Percentiles rank a stretch among this genome's conserved stretches.
Conservation (phyloP, 768 basidiomycete species). For the Scleroderma citrinum region DNA sequence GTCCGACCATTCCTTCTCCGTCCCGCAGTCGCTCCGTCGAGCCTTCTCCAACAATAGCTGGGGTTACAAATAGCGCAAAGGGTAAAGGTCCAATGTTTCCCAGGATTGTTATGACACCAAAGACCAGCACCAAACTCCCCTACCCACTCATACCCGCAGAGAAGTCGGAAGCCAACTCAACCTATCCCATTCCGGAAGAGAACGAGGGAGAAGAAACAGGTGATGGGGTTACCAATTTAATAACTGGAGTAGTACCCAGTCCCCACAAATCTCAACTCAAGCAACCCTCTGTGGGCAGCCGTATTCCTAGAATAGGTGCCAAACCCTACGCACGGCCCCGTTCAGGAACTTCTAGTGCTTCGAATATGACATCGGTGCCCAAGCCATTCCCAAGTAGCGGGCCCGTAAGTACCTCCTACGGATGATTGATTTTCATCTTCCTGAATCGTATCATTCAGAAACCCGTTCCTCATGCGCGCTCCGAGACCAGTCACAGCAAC, state of each 20-base stretch:
- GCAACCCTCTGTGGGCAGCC: conserved; percentile 42
- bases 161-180: conserved; percentile 13
- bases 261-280: conserved; percentile 41
- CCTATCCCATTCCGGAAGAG: conserved; percentile 32
- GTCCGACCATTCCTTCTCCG: conserved; percentile 7
- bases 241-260: conserved; percentile 15
- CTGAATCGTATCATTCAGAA: conserved; percentile 5
- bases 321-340: conserved; percentile 52
- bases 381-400: conserved; percentile 1
- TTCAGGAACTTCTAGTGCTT: conserved; percentile 4
- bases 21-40: conserved; percentile 28
- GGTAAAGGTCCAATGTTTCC: conserved; percentile 18
- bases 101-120: conserved; percentile 3
- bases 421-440: background rate
- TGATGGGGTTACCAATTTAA: conserved; percentile 9
- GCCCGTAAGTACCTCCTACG: conserved; percentile 13
- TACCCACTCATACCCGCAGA: conserved; percentile 23
- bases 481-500: conserved; percentile 8
- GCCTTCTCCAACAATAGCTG: conserved; percentile 10
- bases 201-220: conserved; percentile 6
- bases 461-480: conserved; percentile 4
- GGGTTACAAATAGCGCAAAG: conserved; percentile 8
- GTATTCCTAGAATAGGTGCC: conserved; percentile 53
- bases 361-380: conserved; percentile 5
- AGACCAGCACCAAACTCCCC: conserved; percentile 17